Base-by-base conservation (phyloP, 805 yeast genomes). In the Saturnispora sanitii region DNA sequence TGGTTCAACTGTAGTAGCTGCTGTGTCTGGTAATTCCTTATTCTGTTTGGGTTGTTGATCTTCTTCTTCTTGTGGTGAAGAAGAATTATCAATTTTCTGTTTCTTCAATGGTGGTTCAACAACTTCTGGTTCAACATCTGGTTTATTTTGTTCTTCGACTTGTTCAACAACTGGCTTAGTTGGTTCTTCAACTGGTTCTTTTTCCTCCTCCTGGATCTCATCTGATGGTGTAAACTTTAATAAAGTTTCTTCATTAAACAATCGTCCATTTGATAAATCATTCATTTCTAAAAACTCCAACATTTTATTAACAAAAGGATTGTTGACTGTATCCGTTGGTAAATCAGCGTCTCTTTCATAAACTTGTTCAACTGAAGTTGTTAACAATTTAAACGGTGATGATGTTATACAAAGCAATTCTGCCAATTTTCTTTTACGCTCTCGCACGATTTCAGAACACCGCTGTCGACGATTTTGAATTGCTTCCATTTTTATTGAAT, bases 361-460 rank as follows among this genome's bases (percentile, higher is more conserved):
- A 50, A 60, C 66, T 46, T 64, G 69, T 20, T 58, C 62, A 47
- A 49, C 64, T 43, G 54, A 58, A 23, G 51, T 65, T 44, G 67
- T 66, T 48, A 53, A 62, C 36, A 64, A 76, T 41, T 71, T 54
- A 42, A 66, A 61, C 16, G 78, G 74, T 38, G 74, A 57, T 45
- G 74, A 57, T 9, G 82, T 65, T 12, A 79, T 69, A 47, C 77
- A 72, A 52, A 75, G 79, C 15, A 80, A 60, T 55, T 79, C 82
- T 2, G 80, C 67, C 19, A 80, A 62, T 51, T 75, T 75, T 21
- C 78, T 61, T 49, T 75, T 75, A 37, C 86, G 62, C 34, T 64
- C 62, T 45, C 66, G 62, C 11, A 74, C 60, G n/a, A 75, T 58
- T 37, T 65, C 68, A 33, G 61, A 45, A 35, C 72, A 65, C 26